A percentile compares a stretch with the other conserved stretches of the same genome.
Conservation (phyloP, 2,329 filamentous ascomycete genomes). For the Pyrenophora graminea region DNA sequence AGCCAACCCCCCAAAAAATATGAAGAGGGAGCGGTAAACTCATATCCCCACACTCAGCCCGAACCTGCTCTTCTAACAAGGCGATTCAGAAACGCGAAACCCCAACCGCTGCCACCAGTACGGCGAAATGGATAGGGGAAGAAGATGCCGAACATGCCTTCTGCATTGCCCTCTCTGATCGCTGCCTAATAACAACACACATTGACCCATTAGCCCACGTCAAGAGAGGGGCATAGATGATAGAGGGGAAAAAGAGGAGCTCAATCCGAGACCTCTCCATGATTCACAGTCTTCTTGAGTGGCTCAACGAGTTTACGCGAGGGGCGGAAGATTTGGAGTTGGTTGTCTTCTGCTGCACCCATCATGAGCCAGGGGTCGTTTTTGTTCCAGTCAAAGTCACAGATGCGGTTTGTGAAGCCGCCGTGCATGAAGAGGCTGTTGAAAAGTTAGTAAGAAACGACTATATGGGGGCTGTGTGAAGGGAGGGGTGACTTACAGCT, state of each 20-base stretch:
- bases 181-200: no score
- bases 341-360: conserved; percentile 93
- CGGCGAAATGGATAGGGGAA: no score
- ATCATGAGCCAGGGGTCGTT: conserved; percentile 97
- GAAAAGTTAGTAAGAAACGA: conserved; percentile 6
- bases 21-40: no score
- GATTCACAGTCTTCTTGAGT: conserved; percentile 41
- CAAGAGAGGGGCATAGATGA: neutral
- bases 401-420: conserved; percentile 94
- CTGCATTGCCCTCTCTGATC: no score
- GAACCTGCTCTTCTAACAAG: no score
- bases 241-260: neutral
- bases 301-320: conserved; percentile 45
- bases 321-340: conserved; percentile 78
- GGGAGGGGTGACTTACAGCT: conserved; percentile 68
- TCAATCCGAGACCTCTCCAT: conserved; percentile 48
- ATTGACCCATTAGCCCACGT: neutral
- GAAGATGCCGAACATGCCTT: no score
- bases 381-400: conserved; percentile 96
- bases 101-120: no score
- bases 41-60: no score
- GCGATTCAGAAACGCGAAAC: no score
- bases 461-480: neutral
- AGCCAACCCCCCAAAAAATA: no score
- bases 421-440: conserved; percentile 93